Percentiles rank a stretch among this genome's conserved stretches.
Conservation (phyloP, 495 filamentous ascomycete species). For the Penicillium waksmanii region DNA sequence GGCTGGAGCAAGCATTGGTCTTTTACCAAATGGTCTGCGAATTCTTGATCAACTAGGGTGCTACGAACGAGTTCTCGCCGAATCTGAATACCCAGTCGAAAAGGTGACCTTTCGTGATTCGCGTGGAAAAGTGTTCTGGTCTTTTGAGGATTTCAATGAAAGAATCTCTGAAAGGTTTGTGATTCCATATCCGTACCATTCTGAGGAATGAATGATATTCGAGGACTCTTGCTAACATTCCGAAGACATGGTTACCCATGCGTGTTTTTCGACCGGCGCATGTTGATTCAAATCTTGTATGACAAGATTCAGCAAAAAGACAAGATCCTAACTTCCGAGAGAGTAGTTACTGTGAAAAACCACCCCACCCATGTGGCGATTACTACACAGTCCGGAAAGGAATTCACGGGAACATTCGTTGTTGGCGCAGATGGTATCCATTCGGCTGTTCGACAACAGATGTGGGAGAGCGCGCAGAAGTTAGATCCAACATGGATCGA, state of each 20-base stretch:
- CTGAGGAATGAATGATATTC: background rate
- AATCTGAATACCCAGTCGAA: constrained; percentile 23
- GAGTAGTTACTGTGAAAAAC: constrained; percentile 34
- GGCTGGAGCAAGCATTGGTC: constrained; percentile 44
- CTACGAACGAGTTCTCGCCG: constrained; percentile 28
- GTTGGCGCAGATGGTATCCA: constrained; percentile 59
- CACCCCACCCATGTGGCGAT: constrained; percentile 29
- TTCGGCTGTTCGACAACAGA: constrained; percentile 45
- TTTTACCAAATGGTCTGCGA: constrained; percentile 38
- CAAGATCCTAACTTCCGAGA: constrained; percentile 37
- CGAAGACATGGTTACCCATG: constrained; percentile 22
- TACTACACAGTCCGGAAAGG: constrained; percentile 36
- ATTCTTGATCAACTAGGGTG: constrained; percentile 53
- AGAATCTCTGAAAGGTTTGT: constrained; percentile 12
- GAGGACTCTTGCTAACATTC: background rate
- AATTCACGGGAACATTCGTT: constrained; percentile 46
- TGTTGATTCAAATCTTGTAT: constrained; percentile 40
- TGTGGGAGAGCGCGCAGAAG: constrained; percentile 40
- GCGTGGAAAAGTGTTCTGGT: constrained; percentile 13
- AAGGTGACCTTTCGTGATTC: constrained; percentile 22
- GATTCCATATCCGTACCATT: background rate
- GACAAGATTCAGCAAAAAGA: constrained; percentile 38
- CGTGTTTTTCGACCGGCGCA: constrained; percentile 36
- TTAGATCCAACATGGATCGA: constrained; percentile 26
- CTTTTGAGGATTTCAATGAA: constrained; percentile 11